These are phyloP conservation scores for Colletotrichum coccodes DNA, from an alignment of 2,329 filamentous ascomycete genomes.

Conservation along the genomic window DNA sequence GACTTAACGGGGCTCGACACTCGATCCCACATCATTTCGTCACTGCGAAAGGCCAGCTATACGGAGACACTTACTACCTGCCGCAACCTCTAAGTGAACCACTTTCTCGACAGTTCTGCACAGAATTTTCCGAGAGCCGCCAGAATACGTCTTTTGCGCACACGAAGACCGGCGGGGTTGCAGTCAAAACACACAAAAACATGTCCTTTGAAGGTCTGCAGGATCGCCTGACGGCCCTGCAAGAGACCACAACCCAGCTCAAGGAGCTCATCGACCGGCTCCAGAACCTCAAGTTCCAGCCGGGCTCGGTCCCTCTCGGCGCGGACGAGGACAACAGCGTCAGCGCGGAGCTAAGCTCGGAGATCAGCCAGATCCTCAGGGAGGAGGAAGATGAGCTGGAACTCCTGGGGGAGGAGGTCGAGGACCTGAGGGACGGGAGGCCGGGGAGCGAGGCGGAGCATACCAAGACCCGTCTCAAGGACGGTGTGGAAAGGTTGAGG, in stretches of 20 bases:
- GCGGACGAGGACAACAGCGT: constrained; percentile 61
- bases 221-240: constrained; percentile 67
- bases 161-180: too few relatives aligned
- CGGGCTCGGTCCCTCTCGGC: constrained; percentile 64
- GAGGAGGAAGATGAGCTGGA: constrained; percentile 87
- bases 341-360: constrained; percentile 78
- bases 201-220: constrained; percentile 71
- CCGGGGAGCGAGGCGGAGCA: constrained; percentile 65
- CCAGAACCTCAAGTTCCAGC: constrained; percentile 66
- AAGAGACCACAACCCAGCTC: constrained; percentile 69
- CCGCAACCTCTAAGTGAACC: background rate
- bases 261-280: constrained; percentile 69
- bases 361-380: constrained; percentile 83
- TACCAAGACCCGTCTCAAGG: constrained; percentile 73
- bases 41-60: constrained; percentile 36
- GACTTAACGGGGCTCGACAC: background rate
- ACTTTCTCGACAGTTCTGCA: background rate
- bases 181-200: background rate
- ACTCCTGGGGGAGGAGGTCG: constrained; percentile 79
- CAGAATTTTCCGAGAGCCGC: background rate
- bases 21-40: constrained; percentile 33
- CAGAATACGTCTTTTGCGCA: too few relatives aligned
- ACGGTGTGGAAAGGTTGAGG: constrained; percentile 72
- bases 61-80: background rate
- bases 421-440: constrained; percentile 68